Base-by-base conservation (phyloP, 1,139 yeast species). In the Pneumocystis oryctolagi region DNA sequence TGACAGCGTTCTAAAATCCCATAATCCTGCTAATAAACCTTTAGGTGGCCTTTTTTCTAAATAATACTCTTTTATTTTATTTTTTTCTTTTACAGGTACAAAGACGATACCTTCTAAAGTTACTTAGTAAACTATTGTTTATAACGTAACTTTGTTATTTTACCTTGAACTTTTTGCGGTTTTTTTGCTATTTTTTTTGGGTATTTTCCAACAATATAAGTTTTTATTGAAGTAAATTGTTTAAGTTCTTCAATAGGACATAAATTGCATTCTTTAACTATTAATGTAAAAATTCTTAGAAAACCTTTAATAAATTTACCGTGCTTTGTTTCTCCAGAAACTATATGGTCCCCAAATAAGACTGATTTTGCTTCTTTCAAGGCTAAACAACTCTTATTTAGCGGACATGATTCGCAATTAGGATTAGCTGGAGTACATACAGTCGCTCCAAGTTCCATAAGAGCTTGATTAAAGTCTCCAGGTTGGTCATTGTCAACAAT, bases 391-490 rank as follows among this genome's bases (percentile, higher is more conserved):
- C 39, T 42, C 8, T 31, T 37, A 25, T 59, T 55, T 25, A 64
- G 18, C 3, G 65, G 65, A 47, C 66, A 64, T 9, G 12, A 14
- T 2, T 53, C 20, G 57, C 66, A 64, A 5, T 28, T 30, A 18
- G 65, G 65, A 18, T 56, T 59, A 12, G 56, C 60, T 9, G 66
- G 65, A 8, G 62, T 61, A 40, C 66, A 64, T 18, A 63, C 56
- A 32, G 63, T 60, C 6, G 66, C 64, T 1, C 66, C 66, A 9
- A 64, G 40, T 30, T 64, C 66, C 66, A 64, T 64, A n/a, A 64
- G 37, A 20, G 63, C 63, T 56, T 64, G 66, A 37, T 64, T 64
- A 18, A 61, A 60, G 12, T 59, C 47, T 18, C 66, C 65, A 1
- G 66, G 66, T 14, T 57, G 31, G 14, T 35, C 30, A 16, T 58